Percentiles rank a stretch among this genome's conserved stretches.
Evolutionary conservation across 2,329 filamentous ascomycete genomes (phyloP).

Genomic region (Calonectria hongkongensis): DNA sequence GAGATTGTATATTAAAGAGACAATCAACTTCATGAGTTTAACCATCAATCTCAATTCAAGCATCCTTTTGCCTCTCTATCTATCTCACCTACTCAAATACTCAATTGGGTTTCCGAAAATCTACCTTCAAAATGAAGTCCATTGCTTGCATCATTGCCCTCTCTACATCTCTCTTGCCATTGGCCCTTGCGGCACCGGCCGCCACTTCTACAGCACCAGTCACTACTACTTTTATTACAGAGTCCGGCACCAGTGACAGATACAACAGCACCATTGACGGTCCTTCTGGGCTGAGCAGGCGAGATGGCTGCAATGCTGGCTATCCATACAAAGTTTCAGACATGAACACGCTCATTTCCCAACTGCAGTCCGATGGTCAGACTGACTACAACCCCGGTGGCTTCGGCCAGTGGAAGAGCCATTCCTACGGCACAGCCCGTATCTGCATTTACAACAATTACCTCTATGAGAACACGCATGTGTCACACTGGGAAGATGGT

Average conservation of each 20-base stretch:
- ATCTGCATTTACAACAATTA: conserved; percentile 3
- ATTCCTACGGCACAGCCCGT: not conserved
- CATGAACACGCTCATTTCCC: not conserved
- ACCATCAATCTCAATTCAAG: not conserved
- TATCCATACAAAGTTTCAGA: not conserved
- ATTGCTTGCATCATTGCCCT: not conserved
- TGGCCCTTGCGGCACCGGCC: not conserved
- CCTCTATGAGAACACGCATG: not conserved
- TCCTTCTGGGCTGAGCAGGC: not conserved
- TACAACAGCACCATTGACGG: conserved; percentile 1
- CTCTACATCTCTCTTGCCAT: not conserved
- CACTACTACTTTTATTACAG: not conserved
- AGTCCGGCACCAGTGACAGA: not conserved
- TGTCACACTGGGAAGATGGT: not conserved
- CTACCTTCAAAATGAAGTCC: not conserved
- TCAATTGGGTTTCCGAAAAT: not conserved
- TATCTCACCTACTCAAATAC: not conserved
- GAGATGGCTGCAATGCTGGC: not conserved
- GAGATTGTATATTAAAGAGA: not conserved
- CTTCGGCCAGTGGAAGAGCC: not conserved
- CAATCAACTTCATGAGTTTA: not conserved
- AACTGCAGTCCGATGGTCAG: not conserved
- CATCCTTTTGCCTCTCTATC: not conserved
- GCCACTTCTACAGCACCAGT: not conserved
- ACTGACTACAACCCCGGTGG: not conserved